Base-by-base conservation (phyloP, 768 basidiomycete species). In the Serendipita sp. region DNA sequence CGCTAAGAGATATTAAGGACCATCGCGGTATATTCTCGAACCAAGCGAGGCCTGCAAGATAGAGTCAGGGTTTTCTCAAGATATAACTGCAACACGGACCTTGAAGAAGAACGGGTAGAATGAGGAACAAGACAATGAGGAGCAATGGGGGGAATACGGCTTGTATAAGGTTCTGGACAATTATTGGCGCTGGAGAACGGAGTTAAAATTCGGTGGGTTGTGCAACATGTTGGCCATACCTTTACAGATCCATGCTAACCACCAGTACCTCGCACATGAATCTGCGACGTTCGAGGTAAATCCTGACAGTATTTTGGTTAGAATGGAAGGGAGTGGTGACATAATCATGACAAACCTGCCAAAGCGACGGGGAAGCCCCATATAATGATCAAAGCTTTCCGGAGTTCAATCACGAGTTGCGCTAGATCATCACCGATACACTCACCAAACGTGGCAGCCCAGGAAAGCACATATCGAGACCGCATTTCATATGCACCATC, bases 11-110 rank as follows among this genome's bases (percentile, higher is more conserved):
- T n/a, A 89, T 79, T 22, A 81, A 73, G 0, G 83, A 84, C 64
- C 80, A 80, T 42, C 81, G 77, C 0, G 86, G 85, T 51, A 85
- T 84, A 50, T 85, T 84, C 70, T 87, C 82, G 66, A 84, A 83
- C 74, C 80, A 80, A 20, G 85, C 82, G 13, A 86, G 71, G 16
- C 71, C 84, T 73, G 65, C 62, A 61, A 2, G 3, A 26, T 38
- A 45, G 33, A 41, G 16, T 2, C 13, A 0, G 5, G 44, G 16
- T 13, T 14, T 24, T 20, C 9, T 26, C 42, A 7, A 13, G 16
- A 3, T n/a, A 43, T 28, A 64, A 62, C 9, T 11, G 67, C 60
- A 44, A 9, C 4, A 67, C 78, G 65, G 63, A 84, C 85, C 78
- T 68, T 77, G 72, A 26, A 85, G 72, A 41, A 86, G 73, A 64